These are phyloP conservation scores for Aureobasidium uvarum DNA, from an alignment of 2,329 filamentous ascomycete species.

Conservation along the genomic window DNA sequence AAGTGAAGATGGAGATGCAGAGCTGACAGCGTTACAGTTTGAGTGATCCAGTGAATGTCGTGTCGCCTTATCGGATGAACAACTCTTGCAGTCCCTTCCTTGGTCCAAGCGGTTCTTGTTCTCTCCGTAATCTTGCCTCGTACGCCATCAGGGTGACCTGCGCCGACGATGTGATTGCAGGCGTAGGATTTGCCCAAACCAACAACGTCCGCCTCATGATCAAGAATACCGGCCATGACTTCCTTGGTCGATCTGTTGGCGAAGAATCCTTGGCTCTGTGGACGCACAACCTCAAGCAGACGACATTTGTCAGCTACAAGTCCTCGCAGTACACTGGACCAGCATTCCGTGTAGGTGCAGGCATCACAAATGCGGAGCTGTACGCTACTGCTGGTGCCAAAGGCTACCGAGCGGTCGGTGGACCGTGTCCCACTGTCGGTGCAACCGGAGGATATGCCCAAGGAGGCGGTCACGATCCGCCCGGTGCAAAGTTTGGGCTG, in stretches of 20 bases:
- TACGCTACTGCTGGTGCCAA: neutral
- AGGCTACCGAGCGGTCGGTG: no score
- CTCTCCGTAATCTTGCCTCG: slow-evolving; percentile 46
- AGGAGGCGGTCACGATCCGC: no score
- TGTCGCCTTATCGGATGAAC: slow-evolving; percentile 41
- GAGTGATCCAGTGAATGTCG: neutral
- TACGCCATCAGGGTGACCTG: slow-evolving; percentile 36
- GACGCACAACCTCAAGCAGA: neutral
- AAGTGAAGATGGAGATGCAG: neutral
- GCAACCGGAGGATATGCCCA: no score
- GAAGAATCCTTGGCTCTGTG: slow-evolving; percentile 54
- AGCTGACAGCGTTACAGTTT: neutral
- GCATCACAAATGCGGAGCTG: neutral
- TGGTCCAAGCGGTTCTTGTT: slow-evolving; percentile 39
- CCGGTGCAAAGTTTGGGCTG: no score
- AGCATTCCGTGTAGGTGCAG: slow-evolving; percentile 47
- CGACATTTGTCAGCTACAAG: neutral
- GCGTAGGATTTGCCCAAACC: slow-evolving; percentile 43
- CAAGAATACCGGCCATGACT: slow-evolving; percentile 46
- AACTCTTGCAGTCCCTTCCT: slow-evolving; percentile 45
- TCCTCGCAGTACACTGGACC: slow-evolving; percentile 39
- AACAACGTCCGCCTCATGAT: slow-evolving; percentile 53
- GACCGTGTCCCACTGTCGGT: no score
- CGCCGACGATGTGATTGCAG: slow-evolving; percentile 31
- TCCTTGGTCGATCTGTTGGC: slow-evolving; percentile 59